These are phyloP conservation scores for Wakefieldia striispora DNA, from an alignment of 768 basidiomycete genomes.

Conservation along the genomic window DNA sequence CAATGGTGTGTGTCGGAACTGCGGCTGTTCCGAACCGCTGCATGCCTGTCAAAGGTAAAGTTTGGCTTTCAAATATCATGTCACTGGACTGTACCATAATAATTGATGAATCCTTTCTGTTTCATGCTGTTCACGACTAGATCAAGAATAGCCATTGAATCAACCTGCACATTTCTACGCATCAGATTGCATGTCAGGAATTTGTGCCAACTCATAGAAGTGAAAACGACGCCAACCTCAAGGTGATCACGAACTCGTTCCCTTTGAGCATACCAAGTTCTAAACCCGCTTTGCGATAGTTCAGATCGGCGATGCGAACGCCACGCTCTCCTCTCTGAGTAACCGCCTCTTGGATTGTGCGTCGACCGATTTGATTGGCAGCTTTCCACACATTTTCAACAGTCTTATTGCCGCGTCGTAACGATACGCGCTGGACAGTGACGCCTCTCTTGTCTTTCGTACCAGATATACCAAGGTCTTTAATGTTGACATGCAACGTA, in stretches of 20 bases:
- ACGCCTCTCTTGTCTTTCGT: conserved; percentile 99
- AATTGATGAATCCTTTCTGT: conserved; percentile 91
- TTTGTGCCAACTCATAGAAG: conserved; percentile 15
- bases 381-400: conserved; percentile 84
- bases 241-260: conserved; percentile 91
- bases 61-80: not conserved
- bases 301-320: conserved; percentile 82
- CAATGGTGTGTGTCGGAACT: conserved; percentile 93
- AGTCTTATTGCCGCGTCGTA: conserved; percentile 73
- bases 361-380: conserved; percentile 65
- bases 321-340: conserved; percentile 85
- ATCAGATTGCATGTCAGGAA: not conserved
- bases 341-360: conserved; percentile 55
- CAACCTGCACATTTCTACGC: conserved; percentile 78
- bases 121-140: conserved; percentile 76
- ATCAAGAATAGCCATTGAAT: conserved; percentile 70
- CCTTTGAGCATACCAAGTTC: conserved; percentile 97
- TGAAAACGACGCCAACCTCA: conserved; percentile 53
- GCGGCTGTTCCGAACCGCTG: conserved; percentile 98
- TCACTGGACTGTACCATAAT: conserved; percentile 65
- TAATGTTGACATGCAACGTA: conserved; percentile 68
- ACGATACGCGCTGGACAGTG: conserved; percentile 86
- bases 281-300: conserved; percentile 76
- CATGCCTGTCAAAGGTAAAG: conserved; percentile 67
- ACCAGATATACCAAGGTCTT: conserved; percentile 87